Conservation (phyloP, 2,329 filamentous ascomycete genomes). For the Truncatella angustata region DNA sequence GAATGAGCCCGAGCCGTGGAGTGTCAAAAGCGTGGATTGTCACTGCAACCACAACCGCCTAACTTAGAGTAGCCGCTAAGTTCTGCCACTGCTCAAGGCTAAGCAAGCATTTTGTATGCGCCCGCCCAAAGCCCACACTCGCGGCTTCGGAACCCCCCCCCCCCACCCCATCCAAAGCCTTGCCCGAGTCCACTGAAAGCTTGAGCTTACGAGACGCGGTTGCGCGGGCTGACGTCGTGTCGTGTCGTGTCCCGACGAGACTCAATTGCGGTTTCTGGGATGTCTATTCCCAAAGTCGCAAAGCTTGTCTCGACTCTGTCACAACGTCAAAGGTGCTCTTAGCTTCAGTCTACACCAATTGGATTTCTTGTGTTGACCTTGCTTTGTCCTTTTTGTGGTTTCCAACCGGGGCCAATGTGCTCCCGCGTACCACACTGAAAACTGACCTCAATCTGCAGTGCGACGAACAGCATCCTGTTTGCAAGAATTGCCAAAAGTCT, state of each 20-base stretch:
- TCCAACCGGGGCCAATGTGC: slow-evolving; percentile 12
- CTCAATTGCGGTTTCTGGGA: no score
- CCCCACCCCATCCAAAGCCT: no score
- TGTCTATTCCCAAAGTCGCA: no score
- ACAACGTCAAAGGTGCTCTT: no score
- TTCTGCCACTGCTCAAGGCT: background rate
- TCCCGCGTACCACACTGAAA: background rate
- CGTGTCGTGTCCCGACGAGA: slow-evolving; percentile 11
- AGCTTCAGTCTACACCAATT: no score
- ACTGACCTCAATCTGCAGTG: slow-evolving; percentile 57
- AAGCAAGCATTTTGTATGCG: no score
- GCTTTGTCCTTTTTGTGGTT: slow-evolving; percentile 21
- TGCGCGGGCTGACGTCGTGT: background rate
- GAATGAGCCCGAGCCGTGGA: slow-evolving; percentile 15
- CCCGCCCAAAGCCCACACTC: no score
- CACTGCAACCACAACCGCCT: no score
- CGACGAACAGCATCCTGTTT: slow-evolving; percentile 91
- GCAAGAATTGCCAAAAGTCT: slow-evolving; percentile 85
- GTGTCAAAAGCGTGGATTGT: background rate
- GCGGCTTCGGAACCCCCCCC: slow-evolving; percentile 12
- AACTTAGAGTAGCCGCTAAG: no score
- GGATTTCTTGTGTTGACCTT: no score
- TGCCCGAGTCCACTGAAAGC: no score
- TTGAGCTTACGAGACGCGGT: background rate
- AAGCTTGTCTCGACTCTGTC: no score